phyloP scores from a whole-genome alignment of 176 grass and related monocot genomes.

The Rhynchospora tenuis region DNA sequence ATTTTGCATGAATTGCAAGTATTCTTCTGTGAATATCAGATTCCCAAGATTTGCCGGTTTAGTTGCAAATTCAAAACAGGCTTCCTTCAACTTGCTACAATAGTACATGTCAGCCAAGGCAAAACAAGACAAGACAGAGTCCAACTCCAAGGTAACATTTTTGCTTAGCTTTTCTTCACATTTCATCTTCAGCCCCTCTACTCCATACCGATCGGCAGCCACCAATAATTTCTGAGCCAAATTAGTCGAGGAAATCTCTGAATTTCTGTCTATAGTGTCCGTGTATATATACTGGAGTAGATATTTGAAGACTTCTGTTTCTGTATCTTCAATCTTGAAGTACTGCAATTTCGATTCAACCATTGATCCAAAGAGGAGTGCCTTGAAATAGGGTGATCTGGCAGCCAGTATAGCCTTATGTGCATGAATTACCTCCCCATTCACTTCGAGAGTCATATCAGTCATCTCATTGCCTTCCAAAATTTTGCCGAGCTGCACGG shows the following conservation, averaged over 20 bases:
- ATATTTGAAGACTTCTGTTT: constrained; percentile 20
- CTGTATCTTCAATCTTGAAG: not conserved
- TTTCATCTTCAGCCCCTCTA: constrained; percentile 39
- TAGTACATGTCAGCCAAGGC: constrained; percentile 36
- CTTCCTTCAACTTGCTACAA: constrained; percentile 32
- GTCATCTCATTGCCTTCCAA: no score
- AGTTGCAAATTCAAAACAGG: constrained; percentile 32
- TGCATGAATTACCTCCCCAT: no score
- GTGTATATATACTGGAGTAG: constrained; percentile 49
- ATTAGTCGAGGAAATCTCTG: not conserved
- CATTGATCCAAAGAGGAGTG: constrained; percentile 19
- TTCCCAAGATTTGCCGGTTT: constrained; percentile 21
- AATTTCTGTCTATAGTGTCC: not conserved
- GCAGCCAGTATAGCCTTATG: no score
- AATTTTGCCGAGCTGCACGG: no score
- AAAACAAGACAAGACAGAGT: constrained; percentile 25
- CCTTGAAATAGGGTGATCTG: no score
- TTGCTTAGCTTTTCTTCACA: constrained; percentile 31
- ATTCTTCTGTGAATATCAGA: constrained; percentile 15
- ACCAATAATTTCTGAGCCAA: constrained; percentile 27
- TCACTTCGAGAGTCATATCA: no score
- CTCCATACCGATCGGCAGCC: constrained; percentile 28
- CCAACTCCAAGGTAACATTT: constrained; percentile 22
- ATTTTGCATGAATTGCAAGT: not conserved
- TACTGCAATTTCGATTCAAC: no score